Conservation (phyloP, 805 yeast genomes). For the Zygotorulaspora chibaensis region DNA sequence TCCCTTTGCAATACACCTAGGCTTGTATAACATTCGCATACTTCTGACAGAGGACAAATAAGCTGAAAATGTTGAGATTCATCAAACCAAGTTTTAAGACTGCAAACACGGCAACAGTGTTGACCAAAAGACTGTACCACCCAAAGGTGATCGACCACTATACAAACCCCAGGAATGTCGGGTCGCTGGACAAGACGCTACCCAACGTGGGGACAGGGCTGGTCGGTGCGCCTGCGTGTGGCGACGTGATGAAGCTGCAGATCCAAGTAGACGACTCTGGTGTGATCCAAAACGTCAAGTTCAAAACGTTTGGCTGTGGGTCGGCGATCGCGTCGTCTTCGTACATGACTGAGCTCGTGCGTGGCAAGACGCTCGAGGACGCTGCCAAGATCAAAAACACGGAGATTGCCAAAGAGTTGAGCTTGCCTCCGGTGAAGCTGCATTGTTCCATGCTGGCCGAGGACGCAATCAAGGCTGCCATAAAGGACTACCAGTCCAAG, state of each 20-base stretch:
- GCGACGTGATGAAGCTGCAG: conserved; percentile 97
- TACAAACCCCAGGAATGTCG: conserved; percentile 95
- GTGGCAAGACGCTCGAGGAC: conserved; percentile 91
- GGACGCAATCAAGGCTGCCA: conserved; percentile 96
- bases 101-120: conserved; percentile 6
- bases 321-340: conserved; percentile 95
- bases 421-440: conserved; percentile 93
- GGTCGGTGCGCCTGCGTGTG: conserved; percentile 99
- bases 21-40: neutral
- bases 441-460: conserved; percentile 99
- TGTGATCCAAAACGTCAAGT: conserved; percentile 87
- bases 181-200: conserved; percentile 76
- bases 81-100: neutral
- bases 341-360: conserved; percentile 89
- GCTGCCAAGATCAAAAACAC: conserved; percentile 92
- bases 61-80: neutral
- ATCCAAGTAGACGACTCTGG: conserved; percentile 91
- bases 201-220: conserved; percentile 89
- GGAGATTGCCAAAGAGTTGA: conserved; percentile 87
- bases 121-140: conserved; percentile 55
- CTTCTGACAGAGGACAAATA: neutral
- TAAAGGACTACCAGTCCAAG: conserved; percentile 89
- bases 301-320: conserved; percentile 99
- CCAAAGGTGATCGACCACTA: conserved; percentile 95
- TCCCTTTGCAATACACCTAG: too few relatives aligned